These are phyloP conservation scores for Cyclotella cryptica DNA, from an alignment of 108 stramenopile genomes.

Conservation along the genomic window DNA sequence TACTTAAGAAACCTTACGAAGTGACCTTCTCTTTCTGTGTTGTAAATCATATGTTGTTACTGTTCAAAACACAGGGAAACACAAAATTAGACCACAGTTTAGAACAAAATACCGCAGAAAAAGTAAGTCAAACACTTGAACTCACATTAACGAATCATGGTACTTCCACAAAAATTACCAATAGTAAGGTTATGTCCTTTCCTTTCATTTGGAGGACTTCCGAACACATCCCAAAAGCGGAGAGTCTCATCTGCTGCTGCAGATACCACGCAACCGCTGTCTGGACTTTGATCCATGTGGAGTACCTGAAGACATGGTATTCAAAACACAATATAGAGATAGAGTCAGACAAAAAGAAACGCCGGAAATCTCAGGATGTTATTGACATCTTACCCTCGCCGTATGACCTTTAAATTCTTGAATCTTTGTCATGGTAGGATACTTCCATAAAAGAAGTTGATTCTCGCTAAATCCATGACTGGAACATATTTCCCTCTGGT, in stretches of 20 bases:
- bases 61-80: too few species aligned
- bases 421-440: conserved; percentile 95
- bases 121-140: background rate
- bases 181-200: conserved; percentile 52
- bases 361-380: too few species aligned
- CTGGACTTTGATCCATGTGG: conserved; percentile 94
- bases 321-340: too few species aligned
- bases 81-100: background rate
- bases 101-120: background rate
- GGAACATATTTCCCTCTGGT: conserved; percentile 96
- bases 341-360: too few species aligned
- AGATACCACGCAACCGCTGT: conserved; percentile 95
- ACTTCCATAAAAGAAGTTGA: conserved; percentile 96
- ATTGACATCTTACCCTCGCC: conserved; percentile 69
- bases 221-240: conserved; percentile 99
- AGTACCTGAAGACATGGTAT: conserved; percentile 55
- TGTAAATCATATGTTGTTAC: too few species aligned
- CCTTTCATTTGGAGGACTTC: conserved; percentile 62
- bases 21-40: too few species aligned
- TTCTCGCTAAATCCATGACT: conserved; percentile 98
- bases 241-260: conserved; percentile 98
- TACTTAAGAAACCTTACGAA: too few species aligned
- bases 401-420: conserved; percentile 97
- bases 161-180: conserved; percentile 49
- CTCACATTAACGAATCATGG: conserved; percentile 36